Base-by-base conservation (phyloP, 257 asterid species). In the Penstemon eatonii region DNA sequence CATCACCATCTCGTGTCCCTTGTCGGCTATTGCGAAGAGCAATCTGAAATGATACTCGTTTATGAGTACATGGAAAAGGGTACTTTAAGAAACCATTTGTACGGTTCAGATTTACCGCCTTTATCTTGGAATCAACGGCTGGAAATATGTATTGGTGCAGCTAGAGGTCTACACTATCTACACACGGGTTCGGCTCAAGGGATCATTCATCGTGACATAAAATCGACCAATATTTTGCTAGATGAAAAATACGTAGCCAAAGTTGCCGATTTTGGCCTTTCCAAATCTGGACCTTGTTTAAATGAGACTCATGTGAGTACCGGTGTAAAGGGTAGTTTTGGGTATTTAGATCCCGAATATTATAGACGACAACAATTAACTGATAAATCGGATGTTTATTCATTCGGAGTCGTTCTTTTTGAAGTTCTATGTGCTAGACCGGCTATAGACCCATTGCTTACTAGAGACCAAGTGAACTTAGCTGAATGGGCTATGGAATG, bases 101-200 rank as follows among this genome's bases (percentile, higher is more conserved):
- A 89, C 7, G 94, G 96, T 8, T 50, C 82, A 0, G 64, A 64
- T 18, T 71, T 67, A 25, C 82, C 85, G 4, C 85, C 86, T 0
- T 44, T 89, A 13, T 80, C 92, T 4, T 89, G 96, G 96, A 89
- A 81, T 67, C 88, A 86, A 64, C 72, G 96, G 76, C 88, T 89
- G 0, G 96, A 89, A 63, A 79, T 89, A 60, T 89, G 96, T 84
- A 86, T 89, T 4, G 96, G 96, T n/a, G 95, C 96, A 9, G 96
- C 96, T 18, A 66, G 96, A 65, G 96, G 96, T 6, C 80, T 89
- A 13, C 96, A 89, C 67, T 89, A 89, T 47, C 92, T 89, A 3
- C 96, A 89, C 75, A 89, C 96, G 0, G 96, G 96, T 5, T 86
- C 87, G 1, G 89, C 91, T 8, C 94, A 86, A 56, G 96, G 94